Conservation (phyloP, 345 rosid genomes). For the Moricandia arvensis region DNA sequence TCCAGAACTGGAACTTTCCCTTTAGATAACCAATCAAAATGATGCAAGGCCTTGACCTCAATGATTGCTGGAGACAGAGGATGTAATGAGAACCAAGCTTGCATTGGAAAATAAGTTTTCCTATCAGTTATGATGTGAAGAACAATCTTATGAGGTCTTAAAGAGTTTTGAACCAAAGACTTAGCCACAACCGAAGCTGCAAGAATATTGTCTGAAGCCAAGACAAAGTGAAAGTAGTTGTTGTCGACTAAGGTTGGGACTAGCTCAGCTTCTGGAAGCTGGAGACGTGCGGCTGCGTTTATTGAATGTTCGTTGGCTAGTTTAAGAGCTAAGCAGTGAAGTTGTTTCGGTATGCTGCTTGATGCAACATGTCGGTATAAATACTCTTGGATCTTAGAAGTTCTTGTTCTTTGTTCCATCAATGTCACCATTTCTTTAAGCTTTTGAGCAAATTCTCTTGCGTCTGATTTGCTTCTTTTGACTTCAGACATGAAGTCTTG, state of each 20-base stretch:
- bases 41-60: conserved; percentile 96
- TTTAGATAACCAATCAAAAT: conserved; percentile 91
- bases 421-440: conserved; percentile 85
- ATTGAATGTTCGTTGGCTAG: conserved; percentile 84
- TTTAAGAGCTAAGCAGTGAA: conserved; percentile 78
- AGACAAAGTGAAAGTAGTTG: conserved; percentile 73
- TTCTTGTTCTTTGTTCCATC: conserved; percentile 89
- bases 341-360: conserved; percentile 92
- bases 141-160: conserved; percentile 63
- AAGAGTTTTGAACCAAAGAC: conserved; percentile 66
- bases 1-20: conserved; percentile 94
- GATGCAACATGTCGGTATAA: conserved; percentile 89
- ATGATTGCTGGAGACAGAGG: conserved; percentile 70
- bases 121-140: conserved; percentile 86
- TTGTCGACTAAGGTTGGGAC: conserved; percentile 82
- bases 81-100: conserved; percentile 97
- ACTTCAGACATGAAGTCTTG: conserved; percentile 72
- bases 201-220: conserved; percentile 89
- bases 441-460: conserved; percentile 71
- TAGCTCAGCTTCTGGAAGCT: conserved; percentile 76
- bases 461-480: conserved; percentile 58
- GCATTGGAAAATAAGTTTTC: conserved; percentile 95
- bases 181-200: conserved; percentile 87
- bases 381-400: conserved; percentile 89
- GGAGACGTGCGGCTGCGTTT: conserved; percentile 93